phyloP scores from a whole-genome alignment of 2,329 filamentous ascomycete species.

The Diaporthe ilicicola region DNA sequence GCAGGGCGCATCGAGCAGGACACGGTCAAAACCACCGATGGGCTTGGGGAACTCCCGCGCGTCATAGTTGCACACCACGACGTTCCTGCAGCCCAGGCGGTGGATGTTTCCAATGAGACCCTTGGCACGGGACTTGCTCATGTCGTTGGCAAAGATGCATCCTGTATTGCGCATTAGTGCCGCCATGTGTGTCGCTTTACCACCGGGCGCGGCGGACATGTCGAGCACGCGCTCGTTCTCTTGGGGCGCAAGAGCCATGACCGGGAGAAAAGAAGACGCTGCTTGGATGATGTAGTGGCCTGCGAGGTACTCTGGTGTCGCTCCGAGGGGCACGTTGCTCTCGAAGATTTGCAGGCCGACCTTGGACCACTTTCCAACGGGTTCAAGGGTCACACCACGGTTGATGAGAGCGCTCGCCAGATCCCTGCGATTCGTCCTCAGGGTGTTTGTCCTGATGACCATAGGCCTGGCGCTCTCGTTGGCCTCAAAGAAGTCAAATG shows the following conservation, averaged over 20 bases:
- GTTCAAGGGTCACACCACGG: slow-evolving; percentile 93
- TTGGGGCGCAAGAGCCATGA: slow-evolving; percentile 96
- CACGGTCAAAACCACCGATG: slow-evolving; percentile 94
- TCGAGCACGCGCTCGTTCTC: slow-evolving; percentile 91
- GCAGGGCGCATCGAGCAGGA: slow-evolving; percentile 93
- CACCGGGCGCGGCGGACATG: slow-evolving; percentile 93
- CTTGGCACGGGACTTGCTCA: slow-evolving; percentile 91
- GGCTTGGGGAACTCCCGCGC: slow-evolving; percentile 93
- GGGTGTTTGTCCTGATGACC: slow-evolving; percentile 95
- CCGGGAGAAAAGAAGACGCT: slow-evolving; percentile 93
- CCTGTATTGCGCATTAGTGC: slow-evolving; percentile 98
- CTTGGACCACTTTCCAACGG: slow-evolving; percentile 98
- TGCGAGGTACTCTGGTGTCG: slow-evolving; percentile 95
- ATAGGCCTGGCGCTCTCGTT: slow-evolving; percentile 95
- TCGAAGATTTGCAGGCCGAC: slow-evolving; percentile 97
- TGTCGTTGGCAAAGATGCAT: slow-evolving; percentile 94
- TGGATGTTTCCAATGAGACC: slow-evolving; percentile 98
- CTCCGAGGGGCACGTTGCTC: slow-evolving; percentile 83
- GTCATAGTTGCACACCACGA: slow-evolving; percentile 94
- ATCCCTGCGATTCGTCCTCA: slow-evolving; percentile 78
- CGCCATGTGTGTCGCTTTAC: slow-evolving; percentile 96
- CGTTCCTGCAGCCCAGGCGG: slow-evolving; percentile 91
- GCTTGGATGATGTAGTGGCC: slow-evolving; percentile 98
- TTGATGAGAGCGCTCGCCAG: slow-evolving; percentile 95
- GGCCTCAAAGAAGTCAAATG: slow-evolving; percentile 97